A percentile compares a stretch with the other conserved stretches of the same genome.
These are phyloP conservation scores for Malassezia dermatis DNA, from an alignment of 1,284 basidiomycete species.

Conservation along the genomic window DNA sequence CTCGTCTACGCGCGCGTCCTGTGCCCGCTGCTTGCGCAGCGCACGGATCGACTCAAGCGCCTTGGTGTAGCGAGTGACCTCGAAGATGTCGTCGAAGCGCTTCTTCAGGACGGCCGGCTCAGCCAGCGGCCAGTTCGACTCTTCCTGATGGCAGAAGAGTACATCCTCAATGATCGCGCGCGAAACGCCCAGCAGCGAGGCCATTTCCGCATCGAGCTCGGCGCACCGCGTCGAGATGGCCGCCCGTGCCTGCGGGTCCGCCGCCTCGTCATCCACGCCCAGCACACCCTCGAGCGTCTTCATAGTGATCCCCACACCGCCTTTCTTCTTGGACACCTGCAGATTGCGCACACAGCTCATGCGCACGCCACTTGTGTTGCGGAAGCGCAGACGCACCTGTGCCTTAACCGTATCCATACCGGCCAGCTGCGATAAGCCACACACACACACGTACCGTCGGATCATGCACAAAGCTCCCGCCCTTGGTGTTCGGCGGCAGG, in stretches of 20 bases:
- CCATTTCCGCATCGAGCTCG: slow-evolving; percentile 88
- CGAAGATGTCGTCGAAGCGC: slow-evolving; percentile 98
- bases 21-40: slow-evolving; percentile 65
- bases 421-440: slow-evolving; percentile 59
- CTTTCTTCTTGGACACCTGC: slow-evolving; percentile 72
- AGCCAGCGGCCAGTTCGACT: slow-evolving; percentile 92
- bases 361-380: slow-evolving; percentile 60
- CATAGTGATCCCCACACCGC: slow-evolving; percentile 65
- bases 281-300: slow-evolving; percentile 93
- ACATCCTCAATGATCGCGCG: slow-evolving; percentile 96
- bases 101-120: slow-evolving; percentile 88
- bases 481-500: slow-evolving; percentile 91
- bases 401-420: slow-evolving; percentile 97
- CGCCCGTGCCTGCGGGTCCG: slow-evolving; percentile 37
- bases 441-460: slow-evolving; percentile 50
- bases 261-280: slow-evolving; percentile 60
- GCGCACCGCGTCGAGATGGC: slow-evolving; percentile 43
- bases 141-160: slow-evolving; percentile 99
- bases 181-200: slow-evolving; percentile 73
- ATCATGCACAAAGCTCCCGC: slow-evolving; percentile 94
- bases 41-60: slow-evolving; percentile 84
- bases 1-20: slow-evolving; percentile 85
- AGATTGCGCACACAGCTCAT: slow-evolving; percentile 91
- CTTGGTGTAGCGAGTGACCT: slow-evolving; percentile 78
- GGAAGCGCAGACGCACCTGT: slow-evolving; percentile 87